Evolutionary conservation across 2,329 filamentous ascomycete genomes (phyloP), one percentile per base, ranked within the genome.

Genomic region (Aspergillus sp.): DNA sequence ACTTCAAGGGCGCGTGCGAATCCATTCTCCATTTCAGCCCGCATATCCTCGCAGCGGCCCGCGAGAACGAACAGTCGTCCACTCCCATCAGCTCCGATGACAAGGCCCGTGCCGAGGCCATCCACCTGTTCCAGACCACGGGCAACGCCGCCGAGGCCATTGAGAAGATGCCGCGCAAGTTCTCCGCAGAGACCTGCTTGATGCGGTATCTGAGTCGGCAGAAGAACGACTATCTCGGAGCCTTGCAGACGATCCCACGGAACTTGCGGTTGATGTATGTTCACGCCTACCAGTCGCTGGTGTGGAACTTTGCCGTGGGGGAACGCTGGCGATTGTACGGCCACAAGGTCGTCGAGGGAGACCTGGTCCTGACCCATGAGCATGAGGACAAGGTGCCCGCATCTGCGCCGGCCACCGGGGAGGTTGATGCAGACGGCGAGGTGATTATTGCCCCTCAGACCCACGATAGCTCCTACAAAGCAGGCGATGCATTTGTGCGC

Each of bases 241-340:
- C 94, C 1, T 73, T 99, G 47, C 82, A 88, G 66, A 81, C 82
- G 49, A 92, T 99, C 57, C 88, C 88, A 20, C 83, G 92, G 16
- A 90, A 89, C 45, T 78, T 97, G 63, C 84, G 91, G 41, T 83
- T 91, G 53, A 97, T 99, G 88, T 99, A 97, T 68, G 87, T 96
- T 14, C 94, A 99, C 70, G 93, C 94, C 4, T 97, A 97, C 73
- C 94, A 99, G 71, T 96, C 89, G 5, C 83, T 91, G 34, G 86
- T 99, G 7, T 99, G 93, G 93, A 99, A 99, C 74, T 83, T 85
- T 60, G 89, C 85, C 11, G 89, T 85, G 1, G 91, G 89, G 59
- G 85, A 88, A 62, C 88, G 94, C 44, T 96, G 91, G 88, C 82
- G 85, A 40, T 76, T 83, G 2, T 88, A 88, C 67, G 91, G 92